These are phyloP conservation scores for Fusarium sp. DNA, from an alignment of 2,329 filamentous ascomycete species.

Conservation along the genomic window DNA sequence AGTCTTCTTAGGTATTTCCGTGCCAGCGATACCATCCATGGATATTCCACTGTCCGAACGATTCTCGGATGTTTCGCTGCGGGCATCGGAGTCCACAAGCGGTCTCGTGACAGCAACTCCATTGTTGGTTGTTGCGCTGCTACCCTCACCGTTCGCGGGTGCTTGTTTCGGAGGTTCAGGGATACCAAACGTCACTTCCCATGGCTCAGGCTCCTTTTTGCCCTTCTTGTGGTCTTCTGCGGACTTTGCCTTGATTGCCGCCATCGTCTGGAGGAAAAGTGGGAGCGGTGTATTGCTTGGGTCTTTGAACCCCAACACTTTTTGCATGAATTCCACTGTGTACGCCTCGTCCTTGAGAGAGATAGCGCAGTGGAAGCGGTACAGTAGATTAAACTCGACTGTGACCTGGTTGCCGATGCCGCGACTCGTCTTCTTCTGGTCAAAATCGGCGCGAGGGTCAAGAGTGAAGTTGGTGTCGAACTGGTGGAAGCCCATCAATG, in stretches of 20 bases:
- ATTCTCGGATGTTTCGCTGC: too few relatives aligned
- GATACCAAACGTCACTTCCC: too few relatives aligned
- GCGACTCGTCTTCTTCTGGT: constrained; percentile 45
- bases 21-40: too few relatives aligned
- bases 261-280: neutral
- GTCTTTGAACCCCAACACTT: neutral
- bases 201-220: too few relatives aligned
- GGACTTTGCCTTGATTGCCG: too few relatives aligned
- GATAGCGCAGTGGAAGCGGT: constrained; percentile 54
- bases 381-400: constrained; percentile 56
- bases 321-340: constrained; percentile 44
- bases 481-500: constrained; percentile 66
- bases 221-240: too few relatives aligned
- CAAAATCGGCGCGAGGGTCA: constrained; percentile 44
- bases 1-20: neutral
- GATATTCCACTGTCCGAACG: too few relatives aligned
- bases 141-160: too few relatives aligned
- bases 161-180: too few relatives aligned
- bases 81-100: too few relatives aligned
- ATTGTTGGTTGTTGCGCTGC: too few relatives aligned
- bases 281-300: neutral
- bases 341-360: constrained; percentile 52
- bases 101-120: too few relatives aligned
- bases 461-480: constrained; percentile 72
- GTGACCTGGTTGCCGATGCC: constrained; percentile 55